A percentile compares a stretch with the other conserved stretches of the same genome.
Conservation (phyloP, 2,329 filamentous ascomycete genomes). For the Tolypocladium paradoxum region DNA sequence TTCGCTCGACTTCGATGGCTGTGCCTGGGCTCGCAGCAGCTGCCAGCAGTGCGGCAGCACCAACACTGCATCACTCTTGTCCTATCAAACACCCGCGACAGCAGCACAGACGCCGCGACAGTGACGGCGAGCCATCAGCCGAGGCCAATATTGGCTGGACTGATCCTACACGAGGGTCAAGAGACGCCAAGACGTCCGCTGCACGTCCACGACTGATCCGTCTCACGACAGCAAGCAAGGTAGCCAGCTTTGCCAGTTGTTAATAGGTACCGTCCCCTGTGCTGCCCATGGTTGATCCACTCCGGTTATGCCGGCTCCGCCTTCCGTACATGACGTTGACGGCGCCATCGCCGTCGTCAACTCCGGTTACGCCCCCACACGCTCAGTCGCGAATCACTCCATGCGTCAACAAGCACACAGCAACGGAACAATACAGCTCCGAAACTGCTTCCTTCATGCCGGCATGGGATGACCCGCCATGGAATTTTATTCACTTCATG, state of each 20-base stretch:
- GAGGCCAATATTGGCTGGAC: not conserved
- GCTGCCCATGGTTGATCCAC: not conserved
- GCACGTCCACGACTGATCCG: too few species aligned
- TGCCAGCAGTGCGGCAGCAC: too few species aligned
- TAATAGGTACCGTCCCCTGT: too few species aligned
- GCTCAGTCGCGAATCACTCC: not conserved
- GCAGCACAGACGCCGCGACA: not conserved
- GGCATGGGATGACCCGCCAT: not conserved
- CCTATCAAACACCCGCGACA: not conserved
- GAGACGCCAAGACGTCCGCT: not conserved
- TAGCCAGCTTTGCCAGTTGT: not conserved
- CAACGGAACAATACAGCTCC: not conserved
- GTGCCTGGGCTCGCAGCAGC: not conserved
- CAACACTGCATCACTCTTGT: not conserved
- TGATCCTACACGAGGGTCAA: not conserved
- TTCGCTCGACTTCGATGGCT: slow-evolving; percentile 16
- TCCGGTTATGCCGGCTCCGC: not conserved
- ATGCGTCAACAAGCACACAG: not conserved
- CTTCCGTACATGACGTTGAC: not conserved
- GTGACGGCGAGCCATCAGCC: not conserved
- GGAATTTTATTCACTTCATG: not conserved
- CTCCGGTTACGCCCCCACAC: not conserved
- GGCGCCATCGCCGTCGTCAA: not conserved
- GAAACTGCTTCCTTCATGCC: not conserved
- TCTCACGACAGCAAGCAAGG: not conserved